Evolutionary conservation across 495 filamentous ascomycete genomes (phyloP), one percentile per base, ranked within the genome.

Genomic region (Gamarada debralockiae): DNA sequence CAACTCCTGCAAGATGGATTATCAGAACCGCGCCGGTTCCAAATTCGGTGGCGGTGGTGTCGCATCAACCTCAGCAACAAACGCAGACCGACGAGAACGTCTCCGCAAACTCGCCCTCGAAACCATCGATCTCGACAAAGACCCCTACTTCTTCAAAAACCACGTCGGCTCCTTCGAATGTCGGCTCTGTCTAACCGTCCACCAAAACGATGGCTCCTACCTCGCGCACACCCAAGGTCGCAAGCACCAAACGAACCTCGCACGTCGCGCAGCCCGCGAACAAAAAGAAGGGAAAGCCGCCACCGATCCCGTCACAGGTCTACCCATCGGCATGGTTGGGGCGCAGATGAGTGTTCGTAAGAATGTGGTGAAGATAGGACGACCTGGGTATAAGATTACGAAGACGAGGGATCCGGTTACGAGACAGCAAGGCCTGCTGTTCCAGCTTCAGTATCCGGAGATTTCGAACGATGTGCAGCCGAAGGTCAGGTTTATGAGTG

Each of bases 61-160:
- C 52, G 93, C 93, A 64, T 96, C 91, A 6, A 84, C 91, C 68
- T 90, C 84, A 63, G 86, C 89, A 50, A 92, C 90, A 39, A 99
- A 97, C 68, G 92, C 95, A 47, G 93, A 99, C 76, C 88, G 93
- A 34, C 89, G 93, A 60, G 95, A 97, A 70, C 91, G 95, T 48
- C 85, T 97, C 18, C 92, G 93, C 67, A 96, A 96, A 73, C 90
- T 99, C 62, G 93, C 93, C 12, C 87, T 99, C 57, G 93, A 99
- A 73, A 90, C 89, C 17, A 99, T 99, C 77, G 95, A 99, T 71
- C 85, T 99, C 40, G 95, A 97, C 67, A 97, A 97, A 73, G 93
- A 99, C 74, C 93, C 93, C 0, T 99, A 97, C 78, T 96, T 99
- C 80, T 97, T 99, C 87, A 96, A 95, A 67, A 99, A 99, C 74